A percentile compares a stretch with the other conserved stretches of the same genome.
Evolutionary conservation across 441 rosid genomes (phyloP).

Genomic region (Populus trichocarpa): DNA sequence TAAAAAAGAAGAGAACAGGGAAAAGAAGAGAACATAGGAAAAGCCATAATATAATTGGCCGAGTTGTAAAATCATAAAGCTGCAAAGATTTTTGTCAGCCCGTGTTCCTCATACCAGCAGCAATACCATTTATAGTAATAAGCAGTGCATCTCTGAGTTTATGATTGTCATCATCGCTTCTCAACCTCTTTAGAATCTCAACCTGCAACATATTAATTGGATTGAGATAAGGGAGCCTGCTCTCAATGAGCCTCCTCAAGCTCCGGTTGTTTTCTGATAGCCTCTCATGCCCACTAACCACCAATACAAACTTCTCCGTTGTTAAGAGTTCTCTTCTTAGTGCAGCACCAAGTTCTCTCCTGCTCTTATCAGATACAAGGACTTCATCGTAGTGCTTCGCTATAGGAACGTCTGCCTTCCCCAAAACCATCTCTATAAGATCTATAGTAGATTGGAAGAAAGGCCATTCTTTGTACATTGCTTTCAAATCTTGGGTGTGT

Average conservation of each 20-base stretch:
- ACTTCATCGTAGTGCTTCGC: constrained; percentile 87
- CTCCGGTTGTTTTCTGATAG: constrained; percentile 71
- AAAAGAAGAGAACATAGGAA: background rate
- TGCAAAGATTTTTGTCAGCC: constrained; percentile 33
- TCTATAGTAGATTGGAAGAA: constrained; percentile 89
- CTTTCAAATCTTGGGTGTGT: constrained; percentile 62
- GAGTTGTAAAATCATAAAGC: background rate
- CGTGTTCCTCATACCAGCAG: constrained; percentile 94
- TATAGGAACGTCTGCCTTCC: constrained; percentile 82
- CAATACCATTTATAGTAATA: constrained; percentile 85
- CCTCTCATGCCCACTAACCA: constrained; percentile 75
- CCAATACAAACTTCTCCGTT: constrained; percentile 71
- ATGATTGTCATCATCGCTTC: constrained; percentile 69
- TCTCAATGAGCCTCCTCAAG: constrained; percentile 81
- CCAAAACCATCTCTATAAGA: constrained; percentile 91
- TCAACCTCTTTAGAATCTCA: constrained; percentile 75
- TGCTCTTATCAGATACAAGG: constrained; percentile 57
- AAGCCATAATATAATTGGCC: background rate
- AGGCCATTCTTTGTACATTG: constrained; percentile 94
- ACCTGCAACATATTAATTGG: constrained; percentile 88
- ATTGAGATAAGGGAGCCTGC: constrained; percentile 82
- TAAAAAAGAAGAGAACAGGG: background rate
- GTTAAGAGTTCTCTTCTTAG: constrained; percentile 59
- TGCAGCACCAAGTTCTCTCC: constrained; percentile 64
- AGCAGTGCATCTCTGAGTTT: constrained; percentile 91